These are phyloP conservation scores for Metarhizium rileyi DNA, from an alignment of 2,329 filamentous ascomycete species.

Conservation along the genomic window DNA sequence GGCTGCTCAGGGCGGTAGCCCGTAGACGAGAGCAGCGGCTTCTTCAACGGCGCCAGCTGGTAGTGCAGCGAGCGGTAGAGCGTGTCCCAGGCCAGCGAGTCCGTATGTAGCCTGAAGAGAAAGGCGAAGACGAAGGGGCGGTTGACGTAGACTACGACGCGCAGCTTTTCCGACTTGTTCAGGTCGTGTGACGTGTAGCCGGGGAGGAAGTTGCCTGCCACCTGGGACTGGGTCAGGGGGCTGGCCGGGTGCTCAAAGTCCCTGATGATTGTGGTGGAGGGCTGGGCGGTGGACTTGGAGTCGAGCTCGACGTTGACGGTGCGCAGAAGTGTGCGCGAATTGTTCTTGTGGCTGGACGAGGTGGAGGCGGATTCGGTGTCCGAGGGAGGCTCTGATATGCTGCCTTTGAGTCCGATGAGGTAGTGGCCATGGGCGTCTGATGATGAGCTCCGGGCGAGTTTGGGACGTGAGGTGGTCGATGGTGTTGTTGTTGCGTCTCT, in stretches of 20 bases:
- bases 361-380: constrained; percentile 16
- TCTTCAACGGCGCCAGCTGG: constrained; percentile 50
- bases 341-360: constrained; percentile 25
- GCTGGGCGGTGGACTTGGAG: constrained; percentile 24
- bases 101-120: constrained; percentile 52
- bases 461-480: neutral
- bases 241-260: constrained; percentile 31
- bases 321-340: constrained; percentile 49
- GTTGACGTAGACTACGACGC: constrained; percentile 64
- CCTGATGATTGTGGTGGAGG: constrained; percentile 34
- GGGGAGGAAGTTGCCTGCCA: constrained; percentile 22
- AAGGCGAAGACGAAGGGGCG: constrained; percentile 71
- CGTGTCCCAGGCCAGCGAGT: constrained; percentile 43
- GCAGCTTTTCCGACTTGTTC: constrained; percentile 47
- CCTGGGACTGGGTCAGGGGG: constrained; percentile 22
- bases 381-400: constrained; percentile 39
- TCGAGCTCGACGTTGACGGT: constrained; percentile 59
- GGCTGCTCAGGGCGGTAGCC: constrained; percentile 42
- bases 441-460: constrained; percentile 9
- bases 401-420: constrained; percentile 58
- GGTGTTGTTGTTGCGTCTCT: neutral
- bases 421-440: constrained; percentile 39
- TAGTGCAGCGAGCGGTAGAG: constrained; percentile 51
- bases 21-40: constrained; percentile 46
- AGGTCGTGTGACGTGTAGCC: constrained; percentile 34